A percentile compares a stretch with the other conserved stretches of the same genome.
Conservation (phyloP, 495 filamentous ascomycete species). For the Penicillium goetzii region DNA sequence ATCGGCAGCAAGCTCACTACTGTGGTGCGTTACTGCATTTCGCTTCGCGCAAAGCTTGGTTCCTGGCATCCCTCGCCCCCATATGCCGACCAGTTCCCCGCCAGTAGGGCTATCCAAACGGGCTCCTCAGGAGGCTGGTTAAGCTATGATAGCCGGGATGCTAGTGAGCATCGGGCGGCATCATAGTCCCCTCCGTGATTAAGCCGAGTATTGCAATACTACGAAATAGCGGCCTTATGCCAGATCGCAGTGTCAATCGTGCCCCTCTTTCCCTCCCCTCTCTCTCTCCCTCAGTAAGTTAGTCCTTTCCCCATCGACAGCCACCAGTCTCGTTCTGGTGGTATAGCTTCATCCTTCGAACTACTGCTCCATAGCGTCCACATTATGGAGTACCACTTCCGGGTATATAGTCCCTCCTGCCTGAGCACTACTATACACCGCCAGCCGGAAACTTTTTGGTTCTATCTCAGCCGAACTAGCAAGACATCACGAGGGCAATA, state of each 20-base stretch:
- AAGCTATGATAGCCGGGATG: constrained; percentile 10
- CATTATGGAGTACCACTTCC: neutral
- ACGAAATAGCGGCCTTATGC: constrained; percentile 6
- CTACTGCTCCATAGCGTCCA: neutral
- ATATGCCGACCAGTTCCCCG: constrained; percentile 13
- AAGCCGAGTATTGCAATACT: constrained; percentile 1
- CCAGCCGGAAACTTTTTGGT: neutral
- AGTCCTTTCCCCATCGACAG: constrained; percentile 1
- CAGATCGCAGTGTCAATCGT: constrained; percentile 13
- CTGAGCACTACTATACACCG: neutral
- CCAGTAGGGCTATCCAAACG: constrained; percentile 22
- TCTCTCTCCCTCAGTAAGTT: neutral
- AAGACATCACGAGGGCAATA: constrained; percentile 12
- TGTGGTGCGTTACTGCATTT: neutral
- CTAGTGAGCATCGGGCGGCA: neutral
- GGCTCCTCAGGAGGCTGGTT: neutral
- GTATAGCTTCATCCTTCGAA: neutral
- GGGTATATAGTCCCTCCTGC: neutral
- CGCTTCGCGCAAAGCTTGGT: constrained; percentile 16
- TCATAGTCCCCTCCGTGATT: constrained; percentile 2
- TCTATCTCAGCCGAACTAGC: constrained; percentile 6
- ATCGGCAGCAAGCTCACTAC: constrained; percentile 1
- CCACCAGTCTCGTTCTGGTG: neutral
- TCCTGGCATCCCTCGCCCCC: constrained; percentile 5
- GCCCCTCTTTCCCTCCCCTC: constrained; percentile 13